Evolutionary conservation across 306 rosid species (phyloP), one percentile per base, ranked within the genome.

Genomic region (Begonia masoniana): DNA sequence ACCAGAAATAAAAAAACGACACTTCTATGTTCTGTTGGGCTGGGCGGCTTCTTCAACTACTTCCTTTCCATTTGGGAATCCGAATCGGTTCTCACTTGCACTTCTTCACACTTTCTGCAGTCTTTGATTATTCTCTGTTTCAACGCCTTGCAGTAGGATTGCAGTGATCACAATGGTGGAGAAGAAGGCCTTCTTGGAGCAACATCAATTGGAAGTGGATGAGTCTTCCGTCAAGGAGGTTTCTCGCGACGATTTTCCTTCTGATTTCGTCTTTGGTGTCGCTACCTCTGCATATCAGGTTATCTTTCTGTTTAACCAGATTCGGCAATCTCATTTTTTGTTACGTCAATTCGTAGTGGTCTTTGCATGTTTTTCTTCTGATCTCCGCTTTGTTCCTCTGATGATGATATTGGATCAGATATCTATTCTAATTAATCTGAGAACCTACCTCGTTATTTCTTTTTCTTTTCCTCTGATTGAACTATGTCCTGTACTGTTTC

Each of bases 221-320:
- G 74, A 48, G 1, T 52, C 67, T 23, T 58, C 23, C 43, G 14
- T 48, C 16, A 49, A 41, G 7, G 67, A 71, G 61, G 67, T 85
- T 46, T 74, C 76, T 49, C 87, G 89, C 65, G 5, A 13, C 16
- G 94, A 74, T 48, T 88, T 88, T 72, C 97, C 97, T 64, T 75
- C 95, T 3, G 52, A 78, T 59, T 88, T 88, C 55, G 54, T 85
- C 55, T 88, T 88, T 36, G 97, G 97, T 9, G 84, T 78, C 6
- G 87, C 95, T 60, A 88, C 97, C 52, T 88, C 97, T 24, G 81
- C 95, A 4, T 82, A 88, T 71, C 97, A 88, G 94, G 97, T 88
- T 15, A 41, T 35, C 57, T 46, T 42, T 54, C 14, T 4, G 10
- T 36, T 19, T 16, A 9, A 24, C 41, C 35, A n/a, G 1, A 17